phyloP scores from a whole-genome alignment of 192 early-diverging fungal genomes.

The Kickxella alabastrina region DNA sequence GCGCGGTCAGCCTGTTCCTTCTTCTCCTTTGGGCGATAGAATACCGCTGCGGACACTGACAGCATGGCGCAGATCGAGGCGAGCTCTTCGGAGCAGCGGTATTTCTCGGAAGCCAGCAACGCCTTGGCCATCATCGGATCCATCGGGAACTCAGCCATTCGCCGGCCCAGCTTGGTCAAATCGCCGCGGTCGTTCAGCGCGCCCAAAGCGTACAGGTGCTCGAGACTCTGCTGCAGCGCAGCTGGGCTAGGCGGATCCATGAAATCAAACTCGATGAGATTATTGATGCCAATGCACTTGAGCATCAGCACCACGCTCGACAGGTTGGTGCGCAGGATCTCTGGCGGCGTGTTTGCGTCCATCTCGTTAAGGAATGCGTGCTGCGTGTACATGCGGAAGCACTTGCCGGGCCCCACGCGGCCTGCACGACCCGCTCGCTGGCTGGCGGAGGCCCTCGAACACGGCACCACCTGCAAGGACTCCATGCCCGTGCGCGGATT shows the following conservation, averaged over 20 bases:
- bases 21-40: constrained; percentile 90
- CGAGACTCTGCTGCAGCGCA: constrained; percentile 87
- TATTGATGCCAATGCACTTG: constrained; percentile 96
- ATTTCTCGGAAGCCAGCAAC: constrained; percentile 87
- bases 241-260: constrained; percentile 96
- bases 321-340: constrained; percentile 95
- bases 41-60: constrained; percentile 72
- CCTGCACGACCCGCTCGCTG: constrained; percentile 96
- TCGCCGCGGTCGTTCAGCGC: constrained; percentile 89
- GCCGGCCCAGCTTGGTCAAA: constrained; percentile 90
- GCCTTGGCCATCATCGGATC: constrained; percentile 95
- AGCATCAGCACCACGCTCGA: constrained; percentile 84
- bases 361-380: constrained; percentile 91
- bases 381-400: constrained; percentile 93
- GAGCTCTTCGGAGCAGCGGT: constrained; percentile 87
- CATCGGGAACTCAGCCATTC: constrained; percentile 98
- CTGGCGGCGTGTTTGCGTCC: constrained; percentile 90
- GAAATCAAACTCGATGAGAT: constrained; percentile 96
- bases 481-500: constrained; percentile 96
- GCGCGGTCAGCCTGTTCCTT: constrained; percentile 91
- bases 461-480: constrained; percentile 91
- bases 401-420: constrained; percentile 93
- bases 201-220: constrained; percentile 86
- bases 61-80: constrained; percentile 94
- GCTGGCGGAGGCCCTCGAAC: constrained; percentile 88